phyloP scores from a whole-genome alignment of 179 eudicot species.

The Drosera spatulata region DNA sequence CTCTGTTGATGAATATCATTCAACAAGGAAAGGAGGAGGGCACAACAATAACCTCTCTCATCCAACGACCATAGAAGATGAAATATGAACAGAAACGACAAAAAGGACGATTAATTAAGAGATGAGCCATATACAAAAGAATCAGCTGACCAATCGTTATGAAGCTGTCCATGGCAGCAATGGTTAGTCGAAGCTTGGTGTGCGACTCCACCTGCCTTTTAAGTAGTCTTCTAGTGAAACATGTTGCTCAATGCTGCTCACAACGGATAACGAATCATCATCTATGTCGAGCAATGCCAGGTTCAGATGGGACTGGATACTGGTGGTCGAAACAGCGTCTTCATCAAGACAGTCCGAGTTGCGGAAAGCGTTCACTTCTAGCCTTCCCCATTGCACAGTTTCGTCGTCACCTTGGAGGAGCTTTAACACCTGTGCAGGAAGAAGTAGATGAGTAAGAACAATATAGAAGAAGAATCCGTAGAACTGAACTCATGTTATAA shows the following conservation, averaged over 20 bases:
- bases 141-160: too few species aligned
- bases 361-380: constrained; percentile 38
- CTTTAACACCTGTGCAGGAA: constrained; percentile 47
- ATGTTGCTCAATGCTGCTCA: constrained; percentile 61
- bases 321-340: constrained; percentile 39
- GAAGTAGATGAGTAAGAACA: not conserved
- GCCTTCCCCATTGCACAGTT: constrained; percentile 56
- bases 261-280: constrained; percentile 60
- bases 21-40: too few species aligned
- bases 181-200: constrained; percentile 32
- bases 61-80: too few species aligned
- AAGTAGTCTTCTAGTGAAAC: constrained; percentile 78
- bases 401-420: constrained; percentile 13
- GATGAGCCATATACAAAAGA: too few species aligned
- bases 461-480: not conserved
- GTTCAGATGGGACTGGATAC: constrained; percentile 66
- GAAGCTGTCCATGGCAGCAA: too few species aligned
- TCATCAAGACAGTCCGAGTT: constrained; percentile 39
- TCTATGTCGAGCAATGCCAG: constrained; percentile 80
- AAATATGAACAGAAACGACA: too few species aligned
- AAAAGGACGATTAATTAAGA: too few species aligned
- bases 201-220: constrained; percentile 28
- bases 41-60: too few species aligned
- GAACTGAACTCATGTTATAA: not conserved
- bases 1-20: too few species aligned